Base-by-base conservation (phyloP, 2,329 filamentous ascomycete genomes). In the Aspergillus quadrilineatus region DNA sequence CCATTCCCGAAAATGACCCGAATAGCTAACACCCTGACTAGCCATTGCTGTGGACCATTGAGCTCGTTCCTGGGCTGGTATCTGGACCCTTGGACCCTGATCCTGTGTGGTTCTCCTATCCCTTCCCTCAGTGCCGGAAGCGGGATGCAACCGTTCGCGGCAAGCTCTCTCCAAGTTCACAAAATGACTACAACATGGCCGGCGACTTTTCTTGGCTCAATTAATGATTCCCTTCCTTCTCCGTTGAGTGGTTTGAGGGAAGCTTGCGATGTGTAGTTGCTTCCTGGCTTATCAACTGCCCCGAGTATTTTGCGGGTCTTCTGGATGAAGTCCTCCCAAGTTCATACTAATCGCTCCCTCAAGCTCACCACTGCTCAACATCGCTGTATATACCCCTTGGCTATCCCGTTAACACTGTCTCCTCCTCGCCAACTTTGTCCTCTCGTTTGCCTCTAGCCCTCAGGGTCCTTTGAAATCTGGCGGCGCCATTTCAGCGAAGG, bases 61-160 rank as follows among this genome's bases (percentile, higher is more conserved):
- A 17, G 29, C n/a, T 41, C 22, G 44, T 48, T 43, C 52, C 52
- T 41, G 10, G 44, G 52, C 41, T 36, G 22, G 22, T 22, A 2
- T 22, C 22, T 22, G 37, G 37, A 15, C 46, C 46, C 22, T 44
- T 14, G n/a, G 9, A 9, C 45, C 29, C 9, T 36, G 17, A 14
- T 6, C 10, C 14, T 4, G 10, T 22, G 43, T 45, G 42, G 50
- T 29, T 42, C 50, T 28, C 42, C 12, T 17, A 39, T 6, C 26
- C 28, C 34, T 15, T 37, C 32, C 17, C 14, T 14, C 34, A 37
- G 7, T 15, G 53, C 44, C 53, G 53, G 17, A 55, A 55, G 48
- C 46, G 53, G 52, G 22, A 15, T 14, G 34, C 34, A 48, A 17
- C 52, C 52, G 53, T 55, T 55, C 53, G 29, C 53, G 53, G 53